Evolutionary conservation across 352 stramenopile species (phyloP).

Genomic region (Globisporangium parvum): DNA sequence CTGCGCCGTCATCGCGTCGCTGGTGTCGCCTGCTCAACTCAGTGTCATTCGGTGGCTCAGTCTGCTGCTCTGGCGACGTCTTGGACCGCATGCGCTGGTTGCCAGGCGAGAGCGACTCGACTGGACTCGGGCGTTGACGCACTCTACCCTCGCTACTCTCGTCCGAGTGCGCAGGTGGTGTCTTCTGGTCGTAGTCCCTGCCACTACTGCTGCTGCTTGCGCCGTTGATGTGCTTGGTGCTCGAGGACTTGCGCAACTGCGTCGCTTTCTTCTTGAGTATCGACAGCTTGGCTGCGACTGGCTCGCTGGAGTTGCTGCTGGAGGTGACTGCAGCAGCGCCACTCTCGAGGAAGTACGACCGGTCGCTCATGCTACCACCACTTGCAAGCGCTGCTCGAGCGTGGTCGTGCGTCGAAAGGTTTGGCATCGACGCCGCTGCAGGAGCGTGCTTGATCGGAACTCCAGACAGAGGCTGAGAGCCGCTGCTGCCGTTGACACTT

Average conservation of each 20-base stretch:
- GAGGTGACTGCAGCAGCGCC: neutral
- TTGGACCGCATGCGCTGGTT: conserved; percentile 8
- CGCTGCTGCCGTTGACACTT: neutral
- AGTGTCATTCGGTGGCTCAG: neutral
- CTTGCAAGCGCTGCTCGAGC: neutral
- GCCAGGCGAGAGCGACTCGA: too few species aligned
- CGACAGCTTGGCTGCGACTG: conserved; percentile 34
- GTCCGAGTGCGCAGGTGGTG: neutral
- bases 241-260: conserved; percentile 38
- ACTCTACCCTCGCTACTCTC: neutral
- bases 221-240: conserved; percentile 22
- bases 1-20: neutral
- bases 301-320: neutral
- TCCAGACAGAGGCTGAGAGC: neutral
- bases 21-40: neutral
- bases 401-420: neutral
- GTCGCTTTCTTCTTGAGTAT: conserved; percentile 57
- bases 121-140: neutral
- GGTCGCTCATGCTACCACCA: conserved; percentile 32
- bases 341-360: conserved; percentile 24
- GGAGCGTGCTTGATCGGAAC: neutral
- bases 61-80: conserved; percentile 4
- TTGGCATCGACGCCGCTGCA: neutral
- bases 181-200: neutral
- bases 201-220: neutral